Base-by-base conservation (phyloP, 371 early-diverging fungal species). In the Zopfochytrium polystomum region DNA sequence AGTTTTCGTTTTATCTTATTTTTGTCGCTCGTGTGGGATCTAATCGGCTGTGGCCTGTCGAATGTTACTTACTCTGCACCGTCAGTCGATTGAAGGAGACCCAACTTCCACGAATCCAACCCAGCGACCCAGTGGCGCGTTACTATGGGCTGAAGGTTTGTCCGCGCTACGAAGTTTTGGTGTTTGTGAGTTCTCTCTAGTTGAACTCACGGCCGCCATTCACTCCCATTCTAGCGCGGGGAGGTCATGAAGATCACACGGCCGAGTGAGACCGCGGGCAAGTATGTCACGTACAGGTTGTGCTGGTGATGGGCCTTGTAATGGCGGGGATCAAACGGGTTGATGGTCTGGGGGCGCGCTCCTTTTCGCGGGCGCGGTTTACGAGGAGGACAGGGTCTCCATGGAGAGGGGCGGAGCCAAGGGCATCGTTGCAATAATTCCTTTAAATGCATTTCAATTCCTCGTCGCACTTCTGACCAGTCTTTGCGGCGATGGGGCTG, bases 241-340 rank as follows among this genome's bases (percentile, higher is more conserved):
- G 92, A 99, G 80, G 93, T 99, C 23, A 93, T 98, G 52, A 91
- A 95, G 77, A 99, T 99, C 63, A 87, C 91, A 58, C 79, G 99
- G 62, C 87, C 92, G 23, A 89, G 90, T 73, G 97, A 98, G 77
- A 99, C 99, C 35, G 97, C 98, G 50, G 99, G 99, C 65, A 88
- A 93, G 61, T 79, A 79, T 58, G 72, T 77, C 31, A 79, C 79
- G 18, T 79, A 79, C 52, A 56, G 79, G 33, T 66, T 75, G 35
- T 79, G 79, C 52, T 68, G 60, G 42, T 77, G 62, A 67, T n/a
- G n/a, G n/a, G n/a, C n/a, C n/a, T n/a, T n/a, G n/a, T n/a, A n/a
- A n/a, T n/a, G n/a, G n/a, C n/a, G n/a, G n/a, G n/a, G n/a, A n/a
- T n/a, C n/a, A n/a, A n/a, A n/a, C n/a, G n/a, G n/a, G n/a, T n/a